These are phyloP conservation scores for Paxillus ammoniavirescens DNA, from an alignment of 768 basidiomycete species.

Conservation along the genomic window DNA sequence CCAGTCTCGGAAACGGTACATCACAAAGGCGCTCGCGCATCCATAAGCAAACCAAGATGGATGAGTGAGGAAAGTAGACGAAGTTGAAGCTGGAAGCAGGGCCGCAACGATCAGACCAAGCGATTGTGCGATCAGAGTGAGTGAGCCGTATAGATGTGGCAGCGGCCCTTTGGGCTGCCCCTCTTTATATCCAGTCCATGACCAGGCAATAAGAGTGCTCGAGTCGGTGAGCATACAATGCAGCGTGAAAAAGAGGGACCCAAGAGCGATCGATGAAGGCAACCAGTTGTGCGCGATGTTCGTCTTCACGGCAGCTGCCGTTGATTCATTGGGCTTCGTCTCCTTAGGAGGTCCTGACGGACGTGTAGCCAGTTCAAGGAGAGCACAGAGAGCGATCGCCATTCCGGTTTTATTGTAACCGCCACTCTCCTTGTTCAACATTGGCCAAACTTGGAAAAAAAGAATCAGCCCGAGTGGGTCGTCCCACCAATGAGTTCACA, in stretches of 20 bases:
- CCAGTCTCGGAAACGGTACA: constrained; percentile 68
- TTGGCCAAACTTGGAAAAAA: constrained; percentile 65
- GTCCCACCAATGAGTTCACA: constrained; percentile 3
- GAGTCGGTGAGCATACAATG: constrained; percentile 75
- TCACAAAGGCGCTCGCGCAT: constrained; percentile 46
- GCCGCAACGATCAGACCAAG: constrained; percentile 51
- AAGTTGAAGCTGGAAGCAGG: constrained; percentile 19
- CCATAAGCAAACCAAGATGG: constrained; percentile 58
- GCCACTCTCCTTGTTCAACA: constrained; percentile 61
- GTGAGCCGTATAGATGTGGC: constrained; percentile 65
- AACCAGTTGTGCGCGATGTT: constrained; percentile 33
- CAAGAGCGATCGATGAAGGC: constrained; percentile 53
- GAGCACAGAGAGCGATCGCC: constrained; percentile 52
- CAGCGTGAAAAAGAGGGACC: constrained; percentile 66
- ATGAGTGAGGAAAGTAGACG: constrained; percentile 35
- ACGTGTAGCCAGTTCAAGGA: constrained; percentile 54
- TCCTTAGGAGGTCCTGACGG: constrained; percentile 18
- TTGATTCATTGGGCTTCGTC: background rate
- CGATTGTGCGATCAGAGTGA: constrained; percentile 64
- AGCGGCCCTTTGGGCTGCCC: constrained; percentile 62
- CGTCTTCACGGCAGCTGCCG: constrained; percentile 4
- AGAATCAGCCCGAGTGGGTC: constrained; percentile 5
- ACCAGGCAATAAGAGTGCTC: constrained; percentile 80
- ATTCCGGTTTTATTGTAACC: constrained; percentile 73
- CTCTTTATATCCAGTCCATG: constrained; percentile 84